Percentiles rank a stretch among this genome's conserved stretches.
Conservation (phyloP, 2,329 filamentous ascomycete species). For the Talaromyces islandicus region DNA sequence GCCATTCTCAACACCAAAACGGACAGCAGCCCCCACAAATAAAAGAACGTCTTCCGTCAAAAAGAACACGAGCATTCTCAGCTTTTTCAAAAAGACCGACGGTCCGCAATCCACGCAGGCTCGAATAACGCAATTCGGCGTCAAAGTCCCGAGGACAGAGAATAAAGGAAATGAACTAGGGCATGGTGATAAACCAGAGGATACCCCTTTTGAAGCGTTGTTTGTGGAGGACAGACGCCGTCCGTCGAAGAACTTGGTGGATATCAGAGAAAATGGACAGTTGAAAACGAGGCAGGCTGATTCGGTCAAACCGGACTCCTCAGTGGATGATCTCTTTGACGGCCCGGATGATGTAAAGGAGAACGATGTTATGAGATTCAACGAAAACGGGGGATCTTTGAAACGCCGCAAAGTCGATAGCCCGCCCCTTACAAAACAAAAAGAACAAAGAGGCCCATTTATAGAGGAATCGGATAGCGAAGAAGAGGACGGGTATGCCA, state of each 20-base stretch:
- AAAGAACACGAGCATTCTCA: slow-evolving; percentile 62
- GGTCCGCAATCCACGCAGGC: slow-evolving; percentile 44
- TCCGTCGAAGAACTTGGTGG: slow-evolving; percentile 2
- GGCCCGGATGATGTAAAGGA: not conserved
- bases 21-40: not conserved
- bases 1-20: slow-evolving; percentile 3
- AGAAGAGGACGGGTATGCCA: slow-evolving; percentile 21
- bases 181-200: not conserved
- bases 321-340: not conserved
- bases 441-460: slow-evolving; percentile 29
- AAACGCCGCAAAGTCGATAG: slow-evolving; percentile 29
- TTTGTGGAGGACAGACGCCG: slow-evolving; percentile 32
- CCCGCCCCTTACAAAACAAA: slow-evolving; percentile 1
- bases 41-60: slow-evolving; percentile 15
- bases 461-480: slow-evolving; percentile 51
- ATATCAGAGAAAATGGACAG: slow-evolving; percentile 5
- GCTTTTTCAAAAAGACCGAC: slow-evolving; percentile 66
- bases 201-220: slow-evolving; percentile 14
- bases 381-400: slow-evolving; percentile 24
- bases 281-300: not conserved
- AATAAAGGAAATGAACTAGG: not conserved
- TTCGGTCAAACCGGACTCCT: not conserved
- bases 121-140: slow-evolving; percentile 48
- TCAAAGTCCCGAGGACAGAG: slow-evolving; percentile 24
- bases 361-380: slow-evolving; percentile 19